Conservation (phyloP, 2,329 filamentous ascomycete genomes). For the Diaporthe sp. region DNA sequence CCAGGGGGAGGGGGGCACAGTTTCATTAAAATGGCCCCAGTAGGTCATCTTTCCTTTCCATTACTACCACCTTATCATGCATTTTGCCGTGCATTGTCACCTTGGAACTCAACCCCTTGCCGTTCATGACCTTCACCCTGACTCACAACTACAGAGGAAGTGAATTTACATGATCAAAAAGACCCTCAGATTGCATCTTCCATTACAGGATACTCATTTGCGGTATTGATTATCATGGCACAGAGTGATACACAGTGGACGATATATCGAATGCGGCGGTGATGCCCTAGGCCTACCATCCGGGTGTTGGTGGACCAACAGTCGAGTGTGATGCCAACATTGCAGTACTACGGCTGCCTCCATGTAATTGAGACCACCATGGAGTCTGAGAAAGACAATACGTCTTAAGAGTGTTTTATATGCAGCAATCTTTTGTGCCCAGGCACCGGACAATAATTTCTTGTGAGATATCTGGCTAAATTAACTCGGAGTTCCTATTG, state of each 20-base stretch:
- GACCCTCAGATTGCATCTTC: neutral
- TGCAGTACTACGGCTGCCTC: neutral
- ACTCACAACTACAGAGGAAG: neutral
- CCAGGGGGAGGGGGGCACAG: neutral
- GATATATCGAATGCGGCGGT: neutral
- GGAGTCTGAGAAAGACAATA: too few relatives aligned
- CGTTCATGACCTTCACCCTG: neutral
- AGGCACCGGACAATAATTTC: neutral
- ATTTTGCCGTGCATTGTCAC: neutral
- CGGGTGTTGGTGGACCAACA: neutral
- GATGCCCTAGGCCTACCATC: neutral
- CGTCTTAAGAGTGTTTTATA: neutral
- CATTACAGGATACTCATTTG: neutral
- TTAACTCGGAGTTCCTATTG: too few relatives aligned
- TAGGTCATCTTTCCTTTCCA: neutral
- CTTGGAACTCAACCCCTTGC: neutral
- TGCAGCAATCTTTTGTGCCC: too few relatives aligned
- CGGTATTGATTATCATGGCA: neutral
- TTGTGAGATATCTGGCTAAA: neutral
- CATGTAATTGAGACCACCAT: neutral
- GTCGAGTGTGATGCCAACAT: too few relatives aligned
- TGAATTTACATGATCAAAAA: neutral
- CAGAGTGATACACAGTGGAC: too few relatives aligned
- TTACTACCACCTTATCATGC: neutral
- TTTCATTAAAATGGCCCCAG: neutral